Conservation (phyloP, 352 stramenopile species). For the Phytophthora pluvialis region DNA sequence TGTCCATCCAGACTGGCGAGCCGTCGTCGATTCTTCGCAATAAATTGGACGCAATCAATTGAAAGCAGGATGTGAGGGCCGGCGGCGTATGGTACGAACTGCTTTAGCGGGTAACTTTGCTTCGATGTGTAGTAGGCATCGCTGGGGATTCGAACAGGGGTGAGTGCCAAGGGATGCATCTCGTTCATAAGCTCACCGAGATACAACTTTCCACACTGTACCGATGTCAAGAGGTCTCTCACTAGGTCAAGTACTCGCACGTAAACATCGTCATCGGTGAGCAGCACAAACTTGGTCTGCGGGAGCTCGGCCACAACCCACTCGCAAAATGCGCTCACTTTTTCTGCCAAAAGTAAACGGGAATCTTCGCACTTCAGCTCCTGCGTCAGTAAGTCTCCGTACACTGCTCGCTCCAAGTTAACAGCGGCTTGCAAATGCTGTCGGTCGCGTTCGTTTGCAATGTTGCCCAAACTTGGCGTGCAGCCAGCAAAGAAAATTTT, state of each 20-base stretch:
- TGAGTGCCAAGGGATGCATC: background rate
- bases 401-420: constrained; percentile 33
- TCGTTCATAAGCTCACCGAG: constrained; percentile 4
- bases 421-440: background rate
- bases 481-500: constrained; percentile 36
- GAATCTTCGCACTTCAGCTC: constrained; percentile 54
- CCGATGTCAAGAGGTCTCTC: background rate
- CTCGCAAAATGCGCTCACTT: constrained; percentile 37
- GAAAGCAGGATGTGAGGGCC: no score
- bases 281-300: constrained; percentile 42
- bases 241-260: constrained; percentile 21
- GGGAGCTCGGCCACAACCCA: background rate
- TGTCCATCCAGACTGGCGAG: no score
- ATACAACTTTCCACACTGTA: constrained; percentile 17
- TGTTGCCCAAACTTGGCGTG: background rate
- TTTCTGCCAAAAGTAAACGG: constrained; percentile 50
- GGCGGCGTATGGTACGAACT: no score
- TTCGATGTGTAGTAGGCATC: no score
- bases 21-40: no score
- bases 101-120: no score
- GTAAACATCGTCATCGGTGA: constrained; percentile 58
- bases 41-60: no score
- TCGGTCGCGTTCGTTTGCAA: background rate
- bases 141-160: no score
- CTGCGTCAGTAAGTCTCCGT: constrained; percentile 48